These are phyloP conservation scores for Jaapia argillacea DNA, from an alignment of 768 basidiomycete species.

Conservation along the genomic window DNA sequence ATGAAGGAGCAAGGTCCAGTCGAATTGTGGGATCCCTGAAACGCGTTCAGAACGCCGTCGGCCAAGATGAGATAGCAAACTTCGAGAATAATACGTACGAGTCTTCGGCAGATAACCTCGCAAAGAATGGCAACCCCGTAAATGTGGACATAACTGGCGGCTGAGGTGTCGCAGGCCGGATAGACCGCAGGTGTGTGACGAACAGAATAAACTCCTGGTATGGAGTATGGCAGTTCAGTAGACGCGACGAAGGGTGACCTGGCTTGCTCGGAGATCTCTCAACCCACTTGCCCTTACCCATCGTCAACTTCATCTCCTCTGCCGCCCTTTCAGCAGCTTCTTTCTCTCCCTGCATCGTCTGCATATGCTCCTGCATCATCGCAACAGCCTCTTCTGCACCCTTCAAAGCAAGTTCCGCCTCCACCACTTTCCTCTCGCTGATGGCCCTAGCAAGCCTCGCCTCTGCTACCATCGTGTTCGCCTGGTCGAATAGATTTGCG, in stretches of 20 bases:
- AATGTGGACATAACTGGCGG: slow-evolving; percentile 66
- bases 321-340: slow-evolving; percentile 47
- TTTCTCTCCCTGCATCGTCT: slow-evolving; percentile 57
- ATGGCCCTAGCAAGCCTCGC: slow-evolving; percentile 59
- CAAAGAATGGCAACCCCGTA: slow-evolving; percentile 69
- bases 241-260: slow-evolving; percentile 15
- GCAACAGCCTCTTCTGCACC: slow-evolving; percentile 83
- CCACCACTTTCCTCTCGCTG: slow-evolving; percentile 67
- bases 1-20: slow-evolving; percentile 85
- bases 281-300: slow-evolving; percentile 67
- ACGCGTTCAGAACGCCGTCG: slow-evolving; percentile 9
- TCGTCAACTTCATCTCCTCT: slow-evolving; percentile 34
- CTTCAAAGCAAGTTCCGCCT: slow-evolving; percentile 67
- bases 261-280: slow-evolving; percentile 26
- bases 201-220: slow-evolving; percentile 78
- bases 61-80: slow-evolving; percentile 5
- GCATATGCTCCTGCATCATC: slow-evolving; percentile 80
- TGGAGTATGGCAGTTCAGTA: slow-evolving; percentile 62
- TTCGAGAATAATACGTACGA: slow-evolving; percentile 76
- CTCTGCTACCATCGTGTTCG: slow-evolving; percentile 97
- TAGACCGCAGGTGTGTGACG: slow-evolving; percentile 60
- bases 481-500: slow-evolving; percentile 81
- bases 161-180: slow-evolving; percentile 51
- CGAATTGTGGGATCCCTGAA: slow-evolving; percentile 84
- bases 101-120: slow-evolving; percentile 71